Base-by-base conservation (phyloP, 495 filamentous ascomycete genomes). In the Penicillium chermesinum region DNA sequence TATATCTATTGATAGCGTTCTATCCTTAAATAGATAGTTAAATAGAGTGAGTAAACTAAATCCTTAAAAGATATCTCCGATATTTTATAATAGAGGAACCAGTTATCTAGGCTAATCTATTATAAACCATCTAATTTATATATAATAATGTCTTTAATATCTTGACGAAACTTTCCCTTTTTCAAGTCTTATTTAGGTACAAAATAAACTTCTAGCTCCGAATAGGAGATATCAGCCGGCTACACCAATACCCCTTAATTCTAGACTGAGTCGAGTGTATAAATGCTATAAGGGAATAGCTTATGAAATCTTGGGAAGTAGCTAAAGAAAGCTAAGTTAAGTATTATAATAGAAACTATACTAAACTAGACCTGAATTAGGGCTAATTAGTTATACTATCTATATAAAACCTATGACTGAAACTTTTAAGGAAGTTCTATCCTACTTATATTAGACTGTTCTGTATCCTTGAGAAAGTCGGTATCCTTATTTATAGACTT, bases 41-140 rank as follows among this genome's bases (percentile, higher is more conserved):
- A 44, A 34, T 17, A 32, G 15, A 33, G 17, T 17, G 14, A 33
- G 8, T 17, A 33, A 44, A 14, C 7, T 41, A 44, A 34, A 14
- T 44, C 25, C 32, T 44, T 30, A 32, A 30, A 34, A 44, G 32
- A 44, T 39, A 39, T 19, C 18, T 39, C 17, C 52, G 3, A 45
- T 40, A 40, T 40, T 19, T 40, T 40, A 19, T 19, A 16, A 40
- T 19, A 19, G 19, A 40, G 4, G 21, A 18, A 18, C 15, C 21
- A 16, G 10, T 55, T 37, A 46, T 38, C 17, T 43, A 44, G 16
- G 38, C 14, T 55, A 45, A 53, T 19, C 10, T 45, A 43, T 45
- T 40, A n/a, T 18, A 49, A 49, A 15, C 25, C 4, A 10, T 30
- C 10, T 30, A 30, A 30, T 30, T 30, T 30, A 30, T 39, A 2